Base-by-base conservation (phyloP, 1,284 basidiomycete genomes). In the Sphagnurus paluster region DNA sequence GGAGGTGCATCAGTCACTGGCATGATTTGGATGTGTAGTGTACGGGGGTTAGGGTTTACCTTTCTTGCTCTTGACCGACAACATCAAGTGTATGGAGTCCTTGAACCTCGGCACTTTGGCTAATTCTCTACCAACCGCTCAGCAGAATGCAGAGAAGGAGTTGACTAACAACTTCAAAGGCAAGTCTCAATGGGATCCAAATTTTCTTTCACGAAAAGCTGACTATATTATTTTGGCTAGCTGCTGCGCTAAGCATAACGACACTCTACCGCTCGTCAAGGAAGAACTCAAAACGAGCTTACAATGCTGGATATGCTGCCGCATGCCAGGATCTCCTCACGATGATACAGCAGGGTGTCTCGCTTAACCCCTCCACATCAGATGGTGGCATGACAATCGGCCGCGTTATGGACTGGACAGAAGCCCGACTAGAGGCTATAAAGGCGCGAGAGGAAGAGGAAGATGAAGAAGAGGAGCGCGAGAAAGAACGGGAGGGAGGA, bases 261-360 rank as follows among this genome's bases (percentile, higher is more conserved):
- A 88, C 83, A 0, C 75, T 90, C 23, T 90, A 87, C 62, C 80
- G 84, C 51, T 87, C 87, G 1, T 87, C 87, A 2, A 66, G 83
- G 43, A 75, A 80, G 56, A 81, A 83, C 6, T 84, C 85, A 4
- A 88, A 89, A 63, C 75, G 81, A 26, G 82, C 86, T 0, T 89
- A 88, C 67, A 86, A 87, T 56, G 74, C 82, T 5, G 88, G 87
- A 9, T 90, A 90, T 58, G 78, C 81, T 2, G 67, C 83, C 2
- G 87, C 87, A 20, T 88, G 87, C 57, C 79, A 84, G 55, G 87
- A 90, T 66, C 68, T 90, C 37, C 74, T 90, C 55, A 75, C 75
- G 59, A 87, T 90, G 77, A 81, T 90, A 42, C 87, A 90, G 65
- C 84, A 88, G 48, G 84, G 84, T 41, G 84, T 90, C 46, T 88